phyloP scores from a whole-genome alignment of 768 basidiomycete species.

The Daedalea quercina region DNA sequence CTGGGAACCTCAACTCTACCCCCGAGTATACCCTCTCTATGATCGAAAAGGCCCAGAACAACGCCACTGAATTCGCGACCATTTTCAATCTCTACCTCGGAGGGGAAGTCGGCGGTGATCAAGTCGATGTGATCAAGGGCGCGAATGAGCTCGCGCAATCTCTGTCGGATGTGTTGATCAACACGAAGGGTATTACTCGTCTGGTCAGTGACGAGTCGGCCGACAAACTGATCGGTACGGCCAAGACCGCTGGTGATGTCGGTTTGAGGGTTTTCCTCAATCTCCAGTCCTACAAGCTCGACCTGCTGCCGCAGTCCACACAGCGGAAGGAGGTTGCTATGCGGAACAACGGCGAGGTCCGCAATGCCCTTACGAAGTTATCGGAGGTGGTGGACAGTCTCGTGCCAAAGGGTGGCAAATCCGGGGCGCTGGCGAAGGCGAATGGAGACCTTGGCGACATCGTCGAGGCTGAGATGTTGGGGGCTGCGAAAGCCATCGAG shows the following conservation, averaged over 20 bases:
- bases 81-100: conserved; percentile 88
- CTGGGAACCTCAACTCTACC: conserved; percentile 94
- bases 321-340: conserved; percentile 84
- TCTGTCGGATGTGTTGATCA: conserved; percentile 84
- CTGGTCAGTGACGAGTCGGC: conserved; percentile 84
- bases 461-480: conserved; percentile 94
- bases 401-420: conserved; percentile 76
- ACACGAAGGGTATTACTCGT: conserved; percentile 93
- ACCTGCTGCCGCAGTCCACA: conserved; percentile 56
- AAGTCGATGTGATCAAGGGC: conserved; percentile 96
- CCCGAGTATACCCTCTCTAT: conserved; percentile 97
- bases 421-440: conserved; percentile 59
- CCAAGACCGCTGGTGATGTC: conserved; percentile 81
- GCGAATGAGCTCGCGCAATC: conserved; percentile 96
- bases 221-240: conserved; percentile 82
- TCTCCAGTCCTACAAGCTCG: conserved; percentile 91
- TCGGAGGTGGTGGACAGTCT: conserved; percentile 84
- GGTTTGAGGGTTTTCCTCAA: conserved; percentile 92
- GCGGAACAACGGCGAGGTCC: conserved; percentile 83
- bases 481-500: conserved; percentile 91
- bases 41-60: conserved; percentile 95
- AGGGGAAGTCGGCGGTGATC: conserved; percentile 83
- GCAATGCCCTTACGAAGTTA: conserved; percentile 74
- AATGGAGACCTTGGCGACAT: conserved; percentile 95
- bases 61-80: conserved; percentile 93